Evolutionary conservation across 495 filamentous ascomycete species (phyloP), one percentile per base, ranked within the genome.

Genomic region (Astrothelium subdiscretum): DNA sequence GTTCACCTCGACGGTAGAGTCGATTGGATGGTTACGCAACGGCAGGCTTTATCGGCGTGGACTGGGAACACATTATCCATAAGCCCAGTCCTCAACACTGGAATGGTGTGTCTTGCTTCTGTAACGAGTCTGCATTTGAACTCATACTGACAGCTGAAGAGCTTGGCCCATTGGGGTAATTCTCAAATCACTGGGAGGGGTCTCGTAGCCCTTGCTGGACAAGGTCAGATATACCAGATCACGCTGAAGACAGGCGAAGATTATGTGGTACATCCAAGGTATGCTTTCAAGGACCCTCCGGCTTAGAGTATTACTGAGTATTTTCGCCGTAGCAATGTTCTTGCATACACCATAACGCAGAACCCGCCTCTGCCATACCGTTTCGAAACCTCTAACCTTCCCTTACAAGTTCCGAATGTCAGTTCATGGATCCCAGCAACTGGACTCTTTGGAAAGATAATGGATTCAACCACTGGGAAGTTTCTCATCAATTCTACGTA

Each of bases 1-100:
- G 79, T 98, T 20, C 84, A 92, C 68, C 83, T 98, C 38, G 89
- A 98, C 79, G 94, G 94, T 31, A 89, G 90, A n/a, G 82, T 88
- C 62, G 94, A 98, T 76, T 98, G 95, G 94, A 91, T 92, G 79
- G 76, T 98, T 31, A 80, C 88, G 12, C 92, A 96, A 71, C 79
- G 89, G 59, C 84, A 87, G 63, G 90, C 89, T 10, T 79, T 98
- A 61, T 80, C 97, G 12, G 95, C 94, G 60, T 98, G 94, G 94
- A 95, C 91, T n/a, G 94, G 94, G 31, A 86, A 92, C 70, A 89
- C 90, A 1, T 78, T 98, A 27, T 76, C 81, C 18, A 80, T 94
- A 13, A 80, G 80, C 27, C 92, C 94, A 1, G 85, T 81, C 31
- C 76, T 92, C 54, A 91, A 91, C 63, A 79, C 78, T 32, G 85